phyloP scores from a whole-genome alignment of 192 early-diverging fungal species.

The Obelidium mucronatum region DNA sequence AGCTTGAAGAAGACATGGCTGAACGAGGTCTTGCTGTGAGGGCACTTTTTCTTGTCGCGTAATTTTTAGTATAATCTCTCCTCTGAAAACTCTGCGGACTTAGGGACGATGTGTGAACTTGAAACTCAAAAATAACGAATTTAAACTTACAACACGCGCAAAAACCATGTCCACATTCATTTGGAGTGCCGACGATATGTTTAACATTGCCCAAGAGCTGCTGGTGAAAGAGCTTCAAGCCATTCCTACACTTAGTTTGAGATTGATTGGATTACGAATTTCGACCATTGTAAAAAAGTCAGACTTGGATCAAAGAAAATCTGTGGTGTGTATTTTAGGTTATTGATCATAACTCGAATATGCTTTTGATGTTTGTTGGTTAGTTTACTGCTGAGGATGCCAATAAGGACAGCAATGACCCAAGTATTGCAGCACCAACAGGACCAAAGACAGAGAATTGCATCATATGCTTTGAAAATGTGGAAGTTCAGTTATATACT shows the following conservation, averaged over 20 bases:
- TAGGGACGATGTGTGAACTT: slow-evolving; percentile 55
- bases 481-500: slow-evolving; percentile 4
- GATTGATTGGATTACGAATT: slow-evolving; percentile 29
- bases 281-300: not conserved
- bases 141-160: slow-evolving; percentile 47
- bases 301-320: slow-evolving; percentile 7
- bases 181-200: slow-evolving; percentile 34
- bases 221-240: slow-evolving; percentile 12
- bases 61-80: not conserved
- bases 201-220: slow-evolving; percentile 26
- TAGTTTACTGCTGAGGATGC: not conserved
- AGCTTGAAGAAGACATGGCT: slow-evolving; percentile 27
- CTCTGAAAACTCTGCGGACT: not conserved
- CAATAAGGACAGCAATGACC: not conserved
- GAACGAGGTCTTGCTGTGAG: not conserved
- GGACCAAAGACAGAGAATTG: not conserved
- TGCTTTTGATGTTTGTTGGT: not conserved
- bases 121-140: slow-evolving; percentile 55
- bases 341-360: not conserved
- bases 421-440: not conserved
- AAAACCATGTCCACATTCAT: slow-evolving; percentile 36
- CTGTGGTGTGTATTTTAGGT: not conserved
- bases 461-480: slow-evolving; percentile 3
- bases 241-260: not conserved
- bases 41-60: not conserved